phyloP scores from a whole-genome alignment of 1,284 basidiomycete genomes.

The Uromyces viciae-fabae region DNA sequence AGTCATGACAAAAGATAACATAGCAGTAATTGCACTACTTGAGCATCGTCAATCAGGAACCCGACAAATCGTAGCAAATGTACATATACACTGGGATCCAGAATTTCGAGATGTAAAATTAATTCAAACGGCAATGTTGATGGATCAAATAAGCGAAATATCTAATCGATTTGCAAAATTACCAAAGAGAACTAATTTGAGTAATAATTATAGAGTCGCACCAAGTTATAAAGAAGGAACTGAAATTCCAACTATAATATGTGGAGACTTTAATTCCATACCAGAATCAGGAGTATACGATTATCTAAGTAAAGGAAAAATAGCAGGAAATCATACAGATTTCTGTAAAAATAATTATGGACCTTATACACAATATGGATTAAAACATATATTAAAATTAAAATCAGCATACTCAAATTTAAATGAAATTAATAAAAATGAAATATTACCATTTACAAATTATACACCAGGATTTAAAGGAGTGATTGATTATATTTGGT shows the following conservation, averaged over 20 bases:
- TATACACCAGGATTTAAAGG: constrained; percentile 66
- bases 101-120: constrained; percentile 94
- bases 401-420: constrained; percentile 74
- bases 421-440: constrained; percentile 61
- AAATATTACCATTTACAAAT: constrained; percentile 84
- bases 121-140: constrained; percentile 83
- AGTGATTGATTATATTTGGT: constrained; percentile 91
- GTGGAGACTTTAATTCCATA: constrained; percentile 91
- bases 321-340: constrained; percentile 74
- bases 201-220: constrained; percentile 11
- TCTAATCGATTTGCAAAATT: constrained; percentile 77
- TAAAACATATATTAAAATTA: constrained; percentile 73
- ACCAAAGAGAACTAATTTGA: constrained; percentile 63
- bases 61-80: constrained; percentile 81
- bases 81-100: constrained; percentile 91
- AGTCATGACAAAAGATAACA: constrained; percentile 90
- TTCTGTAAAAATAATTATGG: constrained; percentile 91
- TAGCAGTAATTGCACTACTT: constrained; percentile 80
- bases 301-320: constrained; percentile 69
- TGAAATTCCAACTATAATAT: constrained; percentile 86
- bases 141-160: constrained; percentile 89
- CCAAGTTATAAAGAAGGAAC: constrained; percentile 73
- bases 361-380: constrained; percentile 81
- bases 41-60: constrained; percentile 83
- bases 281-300: constrained; percentile 87